Evolutionary conservation across 176 grass and related monocot genomes (phyloP).

Genomic region (Ensete ventricosum): DNA sequence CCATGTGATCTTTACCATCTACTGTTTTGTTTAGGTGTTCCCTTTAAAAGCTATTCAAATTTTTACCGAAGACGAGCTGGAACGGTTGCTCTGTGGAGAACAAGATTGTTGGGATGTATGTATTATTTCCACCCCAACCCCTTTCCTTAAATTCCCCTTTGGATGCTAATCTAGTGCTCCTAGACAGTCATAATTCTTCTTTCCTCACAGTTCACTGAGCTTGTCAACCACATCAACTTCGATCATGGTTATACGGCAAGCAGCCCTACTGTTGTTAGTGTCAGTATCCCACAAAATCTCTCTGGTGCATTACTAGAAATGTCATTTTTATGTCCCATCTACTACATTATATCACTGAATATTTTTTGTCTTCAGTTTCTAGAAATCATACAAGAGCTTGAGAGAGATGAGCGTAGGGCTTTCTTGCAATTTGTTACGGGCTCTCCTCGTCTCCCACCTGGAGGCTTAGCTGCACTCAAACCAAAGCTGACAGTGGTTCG

Average conservation of each 20-base stretch:
- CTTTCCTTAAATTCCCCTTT: slow-evolving; percentile 3
- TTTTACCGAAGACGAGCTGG: slow-evolving; percentile 79
- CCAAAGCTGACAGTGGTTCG: slow-evolving; percentile 92
- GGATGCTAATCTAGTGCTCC: background rate
- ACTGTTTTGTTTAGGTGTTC: slow-evolving; percentile 51
- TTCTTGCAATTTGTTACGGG: slow-evolving; percentile 99
- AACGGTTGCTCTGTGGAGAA: slow-evolving; percentile 75
- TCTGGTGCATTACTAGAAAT: background rate
- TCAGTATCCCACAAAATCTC: slow-evolving; percentile 26
- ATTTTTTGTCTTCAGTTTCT: slow-evolving; percentile 47
- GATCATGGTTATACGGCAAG: slow-evolving; percentile 87
- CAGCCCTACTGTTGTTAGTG: slow-evolving; percentile 69
- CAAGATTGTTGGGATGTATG: slow-evolving; percentile 87
- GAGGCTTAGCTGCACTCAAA: slow-evolving; percentile 76
- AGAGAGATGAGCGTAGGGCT: slow-evolving; percentile 48
- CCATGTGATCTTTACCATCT: background rate
- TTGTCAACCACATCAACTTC: slow-evolving; percentile 94
- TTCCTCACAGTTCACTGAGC: slow-evolving; percentile 60
- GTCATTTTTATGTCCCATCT: background rate
- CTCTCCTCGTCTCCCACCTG: slow-evolving; percentile 78
- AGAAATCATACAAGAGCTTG: slow-evolving; percentile 89
- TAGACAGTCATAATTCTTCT: slow-evolving; percentile 13
- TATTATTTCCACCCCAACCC: background rate
- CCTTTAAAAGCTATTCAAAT: slow-evolving; percentile 51
- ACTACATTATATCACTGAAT: background rate